Conservation (phyloP, 1,284 basidiomycete genomes). For the Sanghuangporus baumii region DNA sequence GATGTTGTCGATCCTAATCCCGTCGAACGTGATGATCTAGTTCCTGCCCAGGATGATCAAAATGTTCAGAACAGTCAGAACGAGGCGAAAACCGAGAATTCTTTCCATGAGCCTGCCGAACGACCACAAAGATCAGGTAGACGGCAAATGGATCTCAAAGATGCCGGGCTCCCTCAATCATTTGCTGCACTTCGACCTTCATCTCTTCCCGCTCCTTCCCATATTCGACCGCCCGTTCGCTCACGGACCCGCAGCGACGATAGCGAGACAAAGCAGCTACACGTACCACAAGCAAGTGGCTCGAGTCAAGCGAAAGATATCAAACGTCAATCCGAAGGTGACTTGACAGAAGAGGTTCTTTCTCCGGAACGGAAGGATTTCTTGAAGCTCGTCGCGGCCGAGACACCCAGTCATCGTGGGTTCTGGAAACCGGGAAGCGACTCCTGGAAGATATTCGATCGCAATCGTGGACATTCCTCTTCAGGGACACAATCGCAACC, state of each 20-base stretch:
- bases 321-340: neutral
- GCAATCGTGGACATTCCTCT: conserved; percentile 33
- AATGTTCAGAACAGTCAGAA: neutral
- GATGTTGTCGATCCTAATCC: conserved; percentile 42
- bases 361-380: conserved; percentile 39
- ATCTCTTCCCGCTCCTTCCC: conserved; percentile 59
- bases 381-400: conserved; percentile 55
- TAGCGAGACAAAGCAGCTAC: neutral
- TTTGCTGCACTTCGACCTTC: conserved; percentile 58
- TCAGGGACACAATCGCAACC: conserved; percentile 31
- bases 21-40: conserved; percentile 12
- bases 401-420: conserved; percentile 62
- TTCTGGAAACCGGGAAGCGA: conserved; percentile 61
- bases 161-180: conserved; percentile 44
- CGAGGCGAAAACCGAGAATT: conserved; percentile 3
- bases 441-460: conserved; percentile 59
- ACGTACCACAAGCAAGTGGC: conserved; percentile 10
- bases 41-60: neutral
- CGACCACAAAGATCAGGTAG: conserved; percentile 20
- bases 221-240: conserved; percentile 32
- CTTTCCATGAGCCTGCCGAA: conserved; percentile 22
- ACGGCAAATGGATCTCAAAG: conserved; percentile 19
- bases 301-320: neutral
- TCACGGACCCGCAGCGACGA: neutral
- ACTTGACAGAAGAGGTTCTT: neutral